Conservation (phyloP, 805 yeast genomes). For the Saccharomycopsis sp. region DNA sequence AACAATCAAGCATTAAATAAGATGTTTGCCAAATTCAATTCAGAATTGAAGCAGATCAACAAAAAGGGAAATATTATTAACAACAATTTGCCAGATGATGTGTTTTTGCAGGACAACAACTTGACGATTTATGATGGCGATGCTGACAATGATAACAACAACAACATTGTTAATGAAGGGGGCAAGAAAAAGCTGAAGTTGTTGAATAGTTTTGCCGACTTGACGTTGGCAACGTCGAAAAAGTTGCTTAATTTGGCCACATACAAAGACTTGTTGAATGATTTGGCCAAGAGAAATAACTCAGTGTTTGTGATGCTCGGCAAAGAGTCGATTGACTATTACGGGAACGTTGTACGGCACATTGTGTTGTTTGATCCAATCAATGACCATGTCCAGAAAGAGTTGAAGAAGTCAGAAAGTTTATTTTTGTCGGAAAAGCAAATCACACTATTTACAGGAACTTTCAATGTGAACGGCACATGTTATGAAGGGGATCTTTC, state of each 20-base stretch:
- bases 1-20: slow-evolving; percentile 11
- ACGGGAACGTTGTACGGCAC: slow-evolving; percentile 8
- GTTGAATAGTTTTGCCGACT: slow-evolving; percentile 16
- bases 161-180: neutral
- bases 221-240: slow-evolving; percentile 19
- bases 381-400: slow-evolving; percentile 69
- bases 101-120: neutral
- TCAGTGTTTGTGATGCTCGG: slow-evolving; percentile 12
- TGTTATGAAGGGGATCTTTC: slow-evolving; percentile 45
- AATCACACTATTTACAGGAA: slow-evolving; percentile 68
- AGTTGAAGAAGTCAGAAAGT: slow-evolving; percentile 40
- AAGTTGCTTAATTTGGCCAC: slow-evolving; percentile 16
- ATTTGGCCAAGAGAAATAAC: slow-evolving; percentile 16
- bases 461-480: slow-evolving; percentile 80
- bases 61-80: slow-evolving; percentile 15
- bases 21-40: slow-evolving; percentile 17
- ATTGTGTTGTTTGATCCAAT: slow-evolving; percentile 63
- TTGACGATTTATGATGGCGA: neutral
- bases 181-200: slow-evolving; percentile 10
- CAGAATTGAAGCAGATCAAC: slow-evolving; percentile 16
- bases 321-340: slow-evolving; percentile 10
- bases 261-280: slow-evolving; percentile 18
- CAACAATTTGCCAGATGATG: slow-evolving; percentile 14
- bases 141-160: neutral
- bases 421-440: slow-evolving; percentile 54